Conservation (phyloP, 2,329 filamentous ascomycete genomes). For the Venturia oleaginea region DNA sequence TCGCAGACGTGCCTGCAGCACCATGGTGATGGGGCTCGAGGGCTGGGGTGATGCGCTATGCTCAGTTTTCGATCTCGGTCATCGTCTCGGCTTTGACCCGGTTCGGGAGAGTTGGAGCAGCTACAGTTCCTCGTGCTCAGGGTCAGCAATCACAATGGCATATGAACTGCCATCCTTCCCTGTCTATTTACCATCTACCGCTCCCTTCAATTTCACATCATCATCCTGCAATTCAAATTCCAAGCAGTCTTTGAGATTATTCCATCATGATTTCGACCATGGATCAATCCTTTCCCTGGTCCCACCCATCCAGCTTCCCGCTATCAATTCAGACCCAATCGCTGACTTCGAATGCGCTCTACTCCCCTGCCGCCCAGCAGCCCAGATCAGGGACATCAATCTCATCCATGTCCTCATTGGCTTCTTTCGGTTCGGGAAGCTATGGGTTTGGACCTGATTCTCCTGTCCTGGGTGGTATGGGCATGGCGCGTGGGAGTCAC, state of each 20-base stretch:
- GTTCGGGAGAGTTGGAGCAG: neutral
- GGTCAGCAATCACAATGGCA: neutral
- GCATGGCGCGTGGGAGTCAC: neutral
- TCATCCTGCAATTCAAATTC: slow-evolving; percentile 1
- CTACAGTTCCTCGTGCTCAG: slow-evolving; percentile 3
- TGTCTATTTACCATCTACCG: neutral
- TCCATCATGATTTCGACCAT: slow-evolving; percentile 9
- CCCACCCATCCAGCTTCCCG: slow-evolving; percentile 5
- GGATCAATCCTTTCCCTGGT: slow-evolving; percentile 5
- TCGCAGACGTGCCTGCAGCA: slow-evolving; percentile 2
- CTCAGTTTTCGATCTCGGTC: neutral
- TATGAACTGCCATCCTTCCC: slow-evolving; percentile 2
- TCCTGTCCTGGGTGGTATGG: slow-evolving; percentile 2
- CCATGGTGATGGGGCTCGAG: neutral
- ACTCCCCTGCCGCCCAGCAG: slow-evolving; percentile 6
- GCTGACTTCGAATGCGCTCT: slow-evolving; percentile 4
- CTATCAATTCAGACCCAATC: slow-evolving; percentile 7
- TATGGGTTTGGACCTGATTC: neutral
- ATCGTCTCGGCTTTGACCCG: slow-evolving; percentile 5
- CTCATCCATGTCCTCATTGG: slow-evolving; percentile 8
- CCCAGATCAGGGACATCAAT: neutral
- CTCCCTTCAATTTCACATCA: slow-evolving; percentile 9
- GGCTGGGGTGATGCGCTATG: neutral
- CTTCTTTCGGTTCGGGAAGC: slow-evolving; percentile 4
- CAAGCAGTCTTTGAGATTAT: slow-evolving; percentile 1